A percentile compares a stretch with the other conserved stretches of the same genome.
Conservation (phyloP, 176 grass and related monocot species). For the Cocos nucifera region DNA sequence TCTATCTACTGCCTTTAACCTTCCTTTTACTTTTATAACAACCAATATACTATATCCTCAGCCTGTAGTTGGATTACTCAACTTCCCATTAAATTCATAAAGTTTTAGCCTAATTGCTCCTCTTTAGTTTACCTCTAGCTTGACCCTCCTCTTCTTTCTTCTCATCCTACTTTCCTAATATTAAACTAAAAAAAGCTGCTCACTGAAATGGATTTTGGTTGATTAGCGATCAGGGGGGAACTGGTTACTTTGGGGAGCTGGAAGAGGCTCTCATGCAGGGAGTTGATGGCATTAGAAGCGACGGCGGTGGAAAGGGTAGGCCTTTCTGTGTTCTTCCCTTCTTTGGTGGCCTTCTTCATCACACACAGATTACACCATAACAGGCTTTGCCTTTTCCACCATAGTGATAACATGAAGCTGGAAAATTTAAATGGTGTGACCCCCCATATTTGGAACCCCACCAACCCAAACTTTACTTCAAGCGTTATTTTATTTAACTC, state of each 20-base stretch:
- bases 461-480: neutral
- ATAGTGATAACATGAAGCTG: slow-evolving; percentile 1
- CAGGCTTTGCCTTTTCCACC: slow-evolving; percentile 8
- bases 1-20: slow-evolving; percentile 3
- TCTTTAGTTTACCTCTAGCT: neutral
- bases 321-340: neutral
- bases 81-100: slow-evolving; percentile 11
- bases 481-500: neutral
- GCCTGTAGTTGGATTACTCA: slow-evolving; percentile 13
- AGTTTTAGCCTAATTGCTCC: neutral
- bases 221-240: slow-evolving; percentile 17
- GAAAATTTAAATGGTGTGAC: neutral
- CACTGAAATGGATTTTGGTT: neutral
- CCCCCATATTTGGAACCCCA: slow-evolving; percentile 1
- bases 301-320: slow-evolving; percentile 13
- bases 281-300: slow-evolving; percentile 13
- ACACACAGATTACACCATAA: neutral
- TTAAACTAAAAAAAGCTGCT: neutral
- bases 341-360: slow-evolving; percentile 2
- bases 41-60: neutral
- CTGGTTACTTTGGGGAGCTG: slow-evolving; percentile 13
- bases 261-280: slow-evolving; percentile 18
- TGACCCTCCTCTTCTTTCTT: neutral
- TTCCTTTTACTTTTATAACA: neutral
- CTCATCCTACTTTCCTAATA: neutral